Evolutionary conservation across 176 grass and related monocot genomes (phyloP).

Genomic region (Rhynchospora breviuscula): DNA sequence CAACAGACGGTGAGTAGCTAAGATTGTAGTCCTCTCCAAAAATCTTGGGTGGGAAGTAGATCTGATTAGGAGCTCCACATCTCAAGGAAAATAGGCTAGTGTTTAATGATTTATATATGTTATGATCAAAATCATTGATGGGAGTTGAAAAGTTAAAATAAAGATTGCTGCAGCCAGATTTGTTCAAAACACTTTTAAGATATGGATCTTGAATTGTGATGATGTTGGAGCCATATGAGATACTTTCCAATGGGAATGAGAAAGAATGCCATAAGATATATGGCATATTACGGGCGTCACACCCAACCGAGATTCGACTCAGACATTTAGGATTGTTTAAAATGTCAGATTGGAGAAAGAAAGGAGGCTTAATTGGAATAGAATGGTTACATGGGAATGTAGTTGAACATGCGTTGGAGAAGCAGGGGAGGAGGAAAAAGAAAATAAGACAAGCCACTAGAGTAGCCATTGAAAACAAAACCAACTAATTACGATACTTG

Average conservation of each 20-base stretch:
- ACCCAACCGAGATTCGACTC: background rate
- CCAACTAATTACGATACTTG: background rate
- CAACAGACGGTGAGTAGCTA: background rate
- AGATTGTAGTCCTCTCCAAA: background rate
- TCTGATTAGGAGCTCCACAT: background rate
- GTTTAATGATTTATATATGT: background rate
- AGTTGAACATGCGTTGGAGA: background rate
- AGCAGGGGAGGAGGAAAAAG: background rate
- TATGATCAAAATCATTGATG: background rate
- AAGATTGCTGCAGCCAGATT: conserved; percentile 8
- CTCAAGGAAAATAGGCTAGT: background rate
- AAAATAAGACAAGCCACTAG: background rate
- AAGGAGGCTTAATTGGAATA: background rate
- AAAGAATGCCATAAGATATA: background rate
- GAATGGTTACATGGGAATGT: background rate
- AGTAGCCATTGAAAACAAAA: background rate
- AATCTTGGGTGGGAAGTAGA: background rate
- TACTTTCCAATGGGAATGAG: background rate
- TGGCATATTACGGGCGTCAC: background rate
- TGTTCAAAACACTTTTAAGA: background rate
- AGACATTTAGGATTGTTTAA: background rate
- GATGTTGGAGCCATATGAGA: background rate
- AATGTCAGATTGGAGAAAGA: background rate
- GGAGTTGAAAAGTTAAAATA: background rate
- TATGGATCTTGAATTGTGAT: background rate